These are phyloP conservation scores for Scytalidium sp. DNA, from an alignment of 2,329 filamentous ascomycete species.

Conservation along the genomic window DNA sequence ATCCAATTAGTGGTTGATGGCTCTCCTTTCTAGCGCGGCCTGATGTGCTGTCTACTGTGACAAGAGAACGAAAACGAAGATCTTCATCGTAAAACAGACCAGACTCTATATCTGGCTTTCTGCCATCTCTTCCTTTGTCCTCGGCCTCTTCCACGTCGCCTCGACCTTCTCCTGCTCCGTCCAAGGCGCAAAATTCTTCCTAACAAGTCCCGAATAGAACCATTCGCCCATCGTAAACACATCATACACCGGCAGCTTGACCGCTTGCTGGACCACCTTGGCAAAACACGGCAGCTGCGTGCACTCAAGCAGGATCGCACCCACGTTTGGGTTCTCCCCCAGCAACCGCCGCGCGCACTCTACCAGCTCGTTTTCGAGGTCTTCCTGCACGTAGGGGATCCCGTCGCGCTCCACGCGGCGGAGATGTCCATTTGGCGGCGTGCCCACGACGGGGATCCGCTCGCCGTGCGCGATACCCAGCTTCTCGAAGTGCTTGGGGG, in stretches of 20 bases:
- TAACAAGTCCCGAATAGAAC: no score
- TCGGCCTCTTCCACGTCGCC: no score
- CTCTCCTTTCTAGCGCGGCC: no score
- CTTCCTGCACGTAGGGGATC: constrained; percentile 13
- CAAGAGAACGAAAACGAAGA: no score
- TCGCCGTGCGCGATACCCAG: constrained; percentile 18
- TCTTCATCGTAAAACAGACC: no score
- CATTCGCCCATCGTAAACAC: constrained; percentile 32
- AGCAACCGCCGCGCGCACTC: constrained; percentile 11
- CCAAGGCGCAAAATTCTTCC: no score
- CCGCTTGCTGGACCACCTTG: constrained; percentile 26
- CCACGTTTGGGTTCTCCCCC: constrained; percentile 15
- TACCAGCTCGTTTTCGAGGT: constrained; percentile 7
- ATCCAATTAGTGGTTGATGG: no score
- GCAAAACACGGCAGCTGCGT: constrained; percentile 35
- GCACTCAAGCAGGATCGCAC: constrained; percentile 31
- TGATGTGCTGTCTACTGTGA: no score
- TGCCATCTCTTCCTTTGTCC: no score
- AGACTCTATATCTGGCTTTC: no score
- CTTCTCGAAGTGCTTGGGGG: constrained; percentile 14
- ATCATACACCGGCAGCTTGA: constrained; percentile 31
- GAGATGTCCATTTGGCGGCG: constrained; percentile 18
- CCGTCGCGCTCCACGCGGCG: constrained; percentile 15
- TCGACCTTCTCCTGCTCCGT: no score
- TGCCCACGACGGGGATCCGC: constrained; percentile 20